Conservation (phyloP, 2,329 filamentous ascomycete species). For the Fusarium nanum region DNA sequence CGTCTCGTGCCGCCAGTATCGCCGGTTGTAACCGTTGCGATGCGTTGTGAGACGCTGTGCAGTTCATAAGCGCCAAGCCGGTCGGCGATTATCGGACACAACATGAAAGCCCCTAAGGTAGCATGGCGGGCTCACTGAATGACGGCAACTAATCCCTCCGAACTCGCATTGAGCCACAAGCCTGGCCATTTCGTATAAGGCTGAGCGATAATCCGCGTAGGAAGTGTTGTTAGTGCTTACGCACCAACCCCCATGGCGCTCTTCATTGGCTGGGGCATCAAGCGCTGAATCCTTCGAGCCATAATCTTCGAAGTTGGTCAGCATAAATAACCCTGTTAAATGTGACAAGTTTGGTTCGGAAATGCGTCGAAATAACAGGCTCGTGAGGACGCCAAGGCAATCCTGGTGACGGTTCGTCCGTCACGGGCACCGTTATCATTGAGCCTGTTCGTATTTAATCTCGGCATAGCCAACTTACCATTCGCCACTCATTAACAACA, state of each 20-base stretch:
- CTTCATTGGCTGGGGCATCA: not conserved
- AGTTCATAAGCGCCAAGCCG: not conserved
- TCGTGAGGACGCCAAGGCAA: not conserved
- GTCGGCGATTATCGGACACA: not conserved
- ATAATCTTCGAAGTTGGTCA: not conserved
- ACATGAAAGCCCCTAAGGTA: too few species aligned
- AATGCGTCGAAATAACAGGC: not conserved
- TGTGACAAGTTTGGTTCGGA: not conserved
- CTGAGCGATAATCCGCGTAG: not conserved
- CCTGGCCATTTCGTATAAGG: not conserved
- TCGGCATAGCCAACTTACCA: rapidly evolving
- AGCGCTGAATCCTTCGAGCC: not conserved
- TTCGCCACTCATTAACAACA: rapidly evolving
- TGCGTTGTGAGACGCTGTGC: not conserved
- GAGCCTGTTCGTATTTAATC: not conserved
- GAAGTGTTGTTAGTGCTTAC: not conserved
- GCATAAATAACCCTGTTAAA: not conserved
- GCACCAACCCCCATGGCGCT: not conserved
- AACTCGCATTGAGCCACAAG: not conserved
- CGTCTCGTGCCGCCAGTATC: not conserved
- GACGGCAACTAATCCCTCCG: not conserved
- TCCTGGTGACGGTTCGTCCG: not conserved
- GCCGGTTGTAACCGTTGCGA: not conserved
- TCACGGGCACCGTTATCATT: not conserved
- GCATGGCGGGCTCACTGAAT: too few species aligned